These are phyloP conservation scores for Postia placenta DNA, from an alignment of 768 basidiomycete genomes.

Conservation along the genomic window DNA sequence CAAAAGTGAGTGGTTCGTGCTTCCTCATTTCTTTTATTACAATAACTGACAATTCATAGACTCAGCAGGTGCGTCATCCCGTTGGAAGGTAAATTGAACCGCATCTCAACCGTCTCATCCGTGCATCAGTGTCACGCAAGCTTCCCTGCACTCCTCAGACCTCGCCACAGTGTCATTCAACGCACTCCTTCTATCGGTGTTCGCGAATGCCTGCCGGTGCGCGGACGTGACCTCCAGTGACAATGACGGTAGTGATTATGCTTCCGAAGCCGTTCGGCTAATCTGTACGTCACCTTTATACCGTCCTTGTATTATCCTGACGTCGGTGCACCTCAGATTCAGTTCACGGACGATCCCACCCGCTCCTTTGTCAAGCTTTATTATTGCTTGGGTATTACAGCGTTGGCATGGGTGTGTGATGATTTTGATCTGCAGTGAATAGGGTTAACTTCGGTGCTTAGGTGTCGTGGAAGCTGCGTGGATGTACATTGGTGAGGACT, in stretches of 20 bases:
- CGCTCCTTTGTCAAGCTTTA: not conserved
- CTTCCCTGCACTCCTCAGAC: not conserved
- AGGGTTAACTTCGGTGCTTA: not conserved
- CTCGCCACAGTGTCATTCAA: not conserved
- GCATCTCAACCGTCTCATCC: not conserved
- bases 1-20: not conserved
- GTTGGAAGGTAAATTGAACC: not conserved
- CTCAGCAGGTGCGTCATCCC: not conserved
- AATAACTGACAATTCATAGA: not conserved
- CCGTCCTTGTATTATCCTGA: not conserved
- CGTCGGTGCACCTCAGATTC: not conserved
- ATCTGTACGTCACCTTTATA: not conserved
- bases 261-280: not conserved
- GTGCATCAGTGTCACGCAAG: not conserved
- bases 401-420: slow-evolving; percentile 2
- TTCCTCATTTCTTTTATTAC: not conserved
- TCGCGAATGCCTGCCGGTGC: not conserved
- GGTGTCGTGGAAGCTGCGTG: slow-evolving; percentile 1
- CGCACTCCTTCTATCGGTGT: not conserved
- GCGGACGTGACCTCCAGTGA: not conserved
- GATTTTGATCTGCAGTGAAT: too few species aligned
- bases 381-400: slow-evolving; percentile 1
- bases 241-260: not conserved
- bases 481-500: slow-evolving; percentile 1
- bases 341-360: not conserved